Evolutionary conservation across 257 asterid genomes (phyloP), one percentile per base, ranked within the genome.

Genomic region (Petrea volubilis): DNA sequence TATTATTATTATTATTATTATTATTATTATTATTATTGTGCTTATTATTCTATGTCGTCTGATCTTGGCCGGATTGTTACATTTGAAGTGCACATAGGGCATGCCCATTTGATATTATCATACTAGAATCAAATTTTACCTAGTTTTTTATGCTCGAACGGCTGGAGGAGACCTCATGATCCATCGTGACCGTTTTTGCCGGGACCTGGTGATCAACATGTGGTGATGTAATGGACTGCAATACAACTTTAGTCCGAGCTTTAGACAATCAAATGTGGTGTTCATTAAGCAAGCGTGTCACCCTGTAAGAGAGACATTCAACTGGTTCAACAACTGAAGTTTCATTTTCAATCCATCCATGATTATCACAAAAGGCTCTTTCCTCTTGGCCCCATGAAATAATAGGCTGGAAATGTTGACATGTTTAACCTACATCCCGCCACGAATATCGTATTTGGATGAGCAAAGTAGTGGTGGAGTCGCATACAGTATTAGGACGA

Each of bases 161-260:
- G 44, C 44, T 1, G 7, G 9, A 38, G 49, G 14, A 10, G 49
- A n/a, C 49, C n/a, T 43, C 3, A 43, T 0, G 58, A 14, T 24
- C n/a, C 38, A 63, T 63, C 50, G 3, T 63, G 14, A 31, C 11
- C 23, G 38, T 63, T 11, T 5, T 9, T 61, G 68, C 41, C 52
- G 58, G 70, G 58, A 5, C 70, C 43, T 43, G n/a, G 0, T 6
- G 27, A 64, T 64, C 24, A 47, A 65, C 23, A 41, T 13, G 71
- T 24, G 66, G 43, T 56, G 28, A 40, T 40, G 28, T 56, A 68
- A 52, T 20, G 50, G 62, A 52, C 38, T 13, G 49, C 70, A n/a
- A n/a, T n/a, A n/a, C n/a, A 44, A 36, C 25, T 51, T 43, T 64
- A 12, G 34, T 7, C 2, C 10, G 49, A 10, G 12, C 44, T 38